These are phyloP conservation scores for Xylariales sp. DNA, from an alignment of 2,329 filamentous ascomycete genomes.

Conservation along the genomic window DNA sequence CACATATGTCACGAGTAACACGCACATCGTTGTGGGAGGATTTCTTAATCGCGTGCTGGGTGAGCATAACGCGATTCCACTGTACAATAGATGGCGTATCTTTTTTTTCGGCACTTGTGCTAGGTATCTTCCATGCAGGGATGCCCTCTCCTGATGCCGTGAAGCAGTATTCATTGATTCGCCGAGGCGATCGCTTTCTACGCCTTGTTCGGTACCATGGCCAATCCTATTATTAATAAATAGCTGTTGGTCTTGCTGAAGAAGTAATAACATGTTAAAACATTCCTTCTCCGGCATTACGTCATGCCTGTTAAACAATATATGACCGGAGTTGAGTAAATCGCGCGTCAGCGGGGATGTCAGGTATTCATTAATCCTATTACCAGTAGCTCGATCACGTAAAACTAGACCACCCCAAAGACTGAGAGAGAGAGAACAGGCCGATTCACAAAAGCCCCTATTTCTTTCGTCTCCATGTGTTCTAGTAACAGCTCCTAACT, in stretches of 20 bases:
- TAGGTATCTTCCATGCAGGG: background rate
- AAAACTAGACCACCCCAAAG: background rate
- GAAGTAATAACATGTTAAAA: background rate
- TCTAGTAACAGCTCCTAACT: background rate
- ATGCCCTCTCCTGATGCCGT: slow-evolving; percentile 15
- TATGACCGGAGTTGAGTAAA: background rate
- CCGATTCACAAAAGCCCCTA: background rate
- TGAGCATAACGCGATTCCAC: slow-evolving; percentile 39
- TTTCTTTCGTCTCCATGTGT: background rate
- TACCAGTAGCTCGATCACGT: too few relatives aligned
- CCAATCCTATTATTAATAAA: slow-evolving; percentile 22
- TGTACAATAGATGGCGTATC: slow-evolving; percentile 40
- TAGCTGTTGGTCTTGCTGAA: slow-evolving; percentile 23
- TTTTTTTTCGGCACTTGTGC: slow-evolving; percentile 29
- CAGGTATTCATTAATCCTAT: background rate
- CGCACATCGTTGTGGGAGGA: slow-evolving; percentile 35
- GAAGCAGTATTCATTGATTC: slow-evolving; percentile 19
- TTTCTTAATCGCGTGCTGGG: slow-evolving; percentile 36
- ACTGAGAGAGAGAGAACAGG: background rate
- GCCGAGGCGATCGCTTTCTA: slow-evolving; percentile 15
- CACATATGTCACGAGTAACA: slow-evolving; percentile 22
- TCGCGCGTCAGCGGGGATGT: background rate
- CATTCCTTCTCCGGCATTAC: background rate
- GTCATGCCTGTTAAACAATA: background rate
- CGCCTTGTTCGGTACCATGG: slow-evolving; percentile 29